Evolutionary conservation across 345 rosid genomes (phyloP).

Genomic region (Clarkia xantiana): DNA sequence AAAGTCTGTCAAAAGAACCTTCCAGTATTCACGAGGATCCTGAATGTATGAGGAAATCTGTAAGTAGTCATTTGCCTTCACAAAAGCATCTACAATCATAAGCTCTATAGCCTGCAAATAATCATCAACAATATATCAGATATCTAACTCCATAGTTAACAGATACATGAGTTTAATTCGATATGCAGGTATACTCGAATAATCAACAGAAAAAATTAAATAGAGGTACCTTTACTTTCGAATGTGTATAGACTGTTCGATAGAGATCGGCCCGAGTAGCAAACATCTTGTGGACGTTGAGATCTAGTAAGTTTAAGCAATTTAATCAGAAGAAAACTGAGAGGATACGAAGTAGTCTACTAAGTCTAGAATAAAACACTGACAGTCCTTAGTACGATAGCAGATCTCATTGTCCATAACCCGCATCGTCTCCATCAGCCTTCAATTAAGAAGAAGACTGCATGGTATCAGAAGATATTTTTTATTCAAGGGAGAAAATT

Average conservation of each 20-base stretch:
- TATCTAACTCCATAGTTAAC: too few species aligned
- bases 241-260: conserved; percentile 83
- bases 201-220: neutral
- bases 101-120: conserved; percentile 73
- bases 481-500: neutral
- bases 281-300: conserved; percentile 64
- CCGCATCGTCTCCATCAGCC: conserved; percentile 86
- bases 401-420: conserved; percentile 88
- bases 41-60: conserved; percentile 47
- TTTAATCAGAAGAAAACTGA: neutral
- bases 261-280: conserved; percentile 85
- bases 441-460: conserved; percentile 16
- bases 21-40: conserved; percentile 81
- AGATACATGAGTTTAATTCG: neutral
- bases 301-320: conserved; percentile 40
- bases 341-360: conserved; percentile 6
- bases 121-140: neutral
- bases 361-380: conserved; percentile 22
- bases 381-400: conserved; percentile 86
- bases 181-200: neutral
- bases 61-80: conserved; percentile 53
- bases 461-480: neutral
- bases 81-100: conserved; percentile 82
- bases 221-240: conserved; percentile 72
- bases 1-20: conserved; percentile 28